These are phyloP conservation scores for Globisporangium radiosum DNA, from an alignment of 352 stramenopile genomes.

Conservation along the genomic window DNA sequence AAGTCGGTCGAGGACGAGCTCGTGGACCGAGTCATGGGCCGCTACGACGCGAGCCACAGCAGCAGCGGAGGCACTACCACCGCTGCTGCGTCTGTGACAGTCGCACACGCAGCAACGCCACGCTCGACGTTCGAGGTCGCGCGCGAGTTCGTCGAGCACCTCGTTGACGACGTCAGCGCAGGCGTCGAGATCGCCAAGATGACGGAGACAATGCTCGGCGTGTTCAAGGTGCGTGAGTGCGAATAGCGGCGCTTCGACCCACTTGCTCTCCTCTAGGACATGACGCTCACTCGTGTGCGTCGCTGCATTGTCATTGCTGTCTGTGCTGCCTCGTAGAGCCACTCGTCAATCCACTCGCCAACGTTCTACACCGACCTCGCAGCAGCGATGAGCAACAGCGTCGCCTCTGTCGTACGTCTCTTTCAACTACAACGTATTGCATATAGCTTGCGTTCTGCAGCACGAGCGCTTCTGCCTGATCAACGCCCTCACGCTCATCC, in stretches of 20 bases:
- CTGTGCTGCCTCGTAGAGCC: constrained; percentile 29
- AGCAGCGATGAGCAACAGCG: constrained; percentile 27
- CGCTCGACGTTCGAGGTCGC: constrained; percentile 21
- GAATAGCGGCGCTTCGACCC: not conserved
- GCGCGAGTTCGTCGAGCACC: constrained; percentile 31
- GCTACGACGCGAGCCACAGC: constrained; percentile 43
- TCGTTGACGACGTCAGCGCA: constrained; percentile 57
- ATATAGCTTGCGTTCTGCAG: too few relatives aligned
- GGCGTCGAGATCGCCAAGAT: constrained; percentile 61
- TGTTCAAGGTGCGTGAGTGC: constrained; percentile 54
- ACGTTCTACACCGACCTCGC: constrained; percentile 54
- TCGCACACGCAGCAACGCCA: not conserved
- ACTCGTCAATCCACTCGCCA: constrained; percentile 65
- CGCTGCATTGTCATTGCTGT: not conserved
- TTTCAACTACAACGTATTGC: not conserved
- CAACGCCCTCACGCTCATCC: not conserved
- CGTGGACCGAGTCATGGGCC: constrained; percentile 64
- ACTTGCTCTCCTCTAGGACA: too few relatives aligned
- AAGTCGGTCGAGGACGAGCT: constrained; percentile 69
- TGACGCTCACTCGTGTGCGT: not conserved
- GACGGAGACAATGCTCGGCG: constrained; percentile 57
- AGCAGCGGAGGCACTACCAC: not conserved
- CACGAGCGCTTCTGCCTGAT: not conserved
- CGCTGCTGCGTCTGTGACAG: not conserved
- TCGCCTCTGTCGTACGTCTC: constrained; percentile 4